Base-by-base conservation (phyloP, 768 basidiomycete species). In the Cystoderma amianthinum region DNA sequence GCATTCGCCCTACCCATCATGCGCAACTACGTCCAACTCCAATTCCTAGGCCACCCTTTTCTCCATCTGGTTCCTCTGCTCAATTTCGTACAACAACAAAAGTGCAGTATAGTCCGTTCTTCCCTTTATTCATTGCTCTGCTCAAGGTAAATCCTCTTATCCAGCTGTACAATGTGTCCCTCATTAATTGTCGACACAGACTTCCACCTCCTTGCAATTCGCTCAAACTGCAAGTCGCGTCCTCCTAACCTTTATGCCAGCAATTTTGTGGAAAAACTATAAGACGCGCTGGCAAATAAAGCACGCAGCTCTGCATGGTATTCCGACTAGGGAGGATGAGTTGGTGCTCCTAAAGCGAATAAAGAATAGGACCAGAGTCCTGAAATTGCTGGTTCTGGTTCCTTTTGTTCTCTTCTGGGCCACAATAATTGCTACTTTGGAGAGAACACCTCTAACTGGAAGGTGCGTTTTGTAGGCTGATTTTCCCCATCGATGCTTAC, bases 361-460 rank as follows among this genome's bases (percentile, higher is more conserved):
- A 33, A 67, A 74, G 34, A 58, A 62, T 21, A 64, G 71, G 41
- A 82, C 74, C 1, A 49, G 67, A 21, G 36, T 78, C 12, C 63
- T 80, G 38, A 75, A 77, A 39, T 40, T 72, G 19, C 68, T 89
- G 16, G 55, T 87, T 36, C 62, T 81, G 32, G 63, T 80, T 23
- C 89, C 89, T 1, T 60, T 72, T 15, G 49, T 67, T 9, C 55
- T 88, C 17, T 76, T 90, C 53, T 80, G 76, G 72, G 64, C 76
- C 2, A 84, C 83, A 2, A 73, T 89, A 38, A 43, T 87, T 2
- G 85, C 83, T 2, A 84, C 84, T 47, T 50, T 81, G 43, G 89
- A 92, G 58, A 67, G 73, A 51, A 87, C 89, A 4, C 89, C 89
- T 2, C 64, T 92, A 40, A 90, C 89, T n/a, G 89, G 89, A 57